Evolutionary conservation across 108 stramenopile species (phyloP).

Genomic region (Nitzschia palea): DNA sequence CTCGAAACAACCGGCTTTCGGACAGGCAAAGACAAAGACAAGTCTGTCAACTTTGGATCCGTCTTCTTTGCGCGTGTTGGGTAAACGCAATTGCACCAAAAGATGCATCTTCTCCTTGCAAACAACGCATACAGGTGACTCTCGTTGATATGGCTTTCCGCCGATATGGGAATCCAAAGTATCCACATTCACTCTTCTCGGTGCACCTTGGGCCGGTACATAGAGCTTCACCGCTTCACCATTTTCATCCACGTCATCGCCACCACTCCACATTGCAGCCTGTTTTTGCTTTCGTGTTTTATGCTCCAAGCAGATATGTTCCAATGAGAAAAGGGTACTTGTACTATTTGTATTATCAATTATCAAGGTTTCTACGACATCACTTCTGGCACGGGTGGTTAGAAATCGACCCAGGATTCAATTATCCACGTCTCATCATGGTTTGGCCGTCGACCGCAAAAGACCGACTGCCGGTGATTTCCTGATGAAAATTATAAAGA

Average conservation of each 20-base stretch:
- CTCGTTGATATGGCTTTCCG: slow-evolving; percentile 40
- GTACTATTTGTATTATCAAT: not conserved
- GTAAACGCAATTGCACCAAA: slow-evolving; percentile 53
- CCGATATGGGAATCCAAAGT: slow-evolving; percentile 55
- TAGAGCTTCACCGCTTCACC: slow-evolving; percentile 68
- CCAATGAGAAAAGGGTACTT: not conserved
- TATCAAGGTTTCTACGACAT: not conserved
- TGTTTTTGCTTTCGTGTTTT: slow-evolving; percentile 2
- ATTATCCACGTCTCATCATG: too few species aligned
- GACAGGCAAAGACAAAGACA: slow-evolving; percentile 39
- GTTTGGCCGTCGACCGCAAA: too few species aligned
- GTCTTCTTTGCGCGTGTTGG: slow-evolving; percentile 39
- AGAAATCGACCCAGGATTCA: not conserved
- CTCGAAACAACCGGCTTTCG: slow-evolving; percentile 24
- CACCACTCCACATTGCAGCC: slow-evolving; percentile 55
- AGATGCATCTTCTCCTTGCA: slow-evolving; percentile 57
- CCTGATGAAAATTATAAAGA: too few species aligned
- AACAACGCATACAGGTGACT: slow-evolving; percentile 36
- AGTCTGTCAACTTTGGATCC: slow-evolving; percentile 48
- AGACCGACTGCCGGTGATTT: too few species aligned
- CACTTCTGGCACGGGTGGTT: not conserved
- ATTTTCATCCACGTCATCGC: slow-evolving; percentile 55
- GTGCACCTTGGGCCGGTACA: slow-evolving; percentile 36
- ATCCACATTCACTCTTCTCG: slow-evolving; percentile 21
- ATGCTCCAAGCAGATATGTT: not conserved